Evolutionary conservation across 768 basidiomycete species (phyloP).

Genomic region (Amanita fuliginea): DNA sequence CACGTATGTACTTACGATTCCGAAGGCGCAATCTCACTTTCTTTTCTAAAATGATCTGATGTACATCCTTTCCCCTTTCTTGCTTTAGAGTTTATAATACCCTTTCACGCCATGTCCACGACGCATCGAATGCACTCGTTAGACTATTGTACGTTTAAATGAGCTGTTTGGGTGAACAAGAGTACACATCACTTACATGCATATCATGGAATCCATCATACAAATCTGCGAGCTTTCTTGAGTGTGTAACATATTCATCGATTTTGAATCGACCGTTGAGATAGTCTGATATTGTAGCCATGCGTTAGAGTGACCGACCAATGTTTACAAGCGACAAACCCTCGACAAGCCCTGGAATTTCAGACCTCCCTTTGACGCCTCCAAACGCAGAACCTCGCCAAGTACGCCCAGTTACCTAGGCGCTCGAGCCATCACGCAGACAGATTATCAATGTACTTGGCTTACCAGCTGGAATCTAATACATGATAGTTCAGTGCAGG

Average conservation of each 20-base stretch:
- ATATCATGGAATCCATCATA: slow-evolving; percentile 90
- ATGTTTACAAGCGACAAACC: slow-evolving; percentile 30
- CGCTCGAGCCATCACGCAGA: slow-evolving; percentile 17
- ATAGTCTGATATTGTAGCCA: slow-evolving; percentile 49
- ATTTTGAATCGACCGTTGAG: slow-evolving; percentile 74
- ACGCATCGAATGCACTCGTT: slow-evolving; percentile 94
- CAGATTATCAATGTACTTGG: not conserved
- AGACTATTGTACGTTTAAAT: not conserved
- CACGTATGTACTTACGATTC: not conserved
- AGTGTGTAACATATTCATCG: slow-evolving; percentile 94
- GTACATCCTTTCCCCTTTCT: not conserved
- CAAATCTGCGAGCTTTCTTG: slow-evolving; percentile 60
- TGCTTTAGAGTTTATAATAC: slow-evolving; percentile 1
- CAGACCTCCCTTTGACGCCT: slow-evolving; percentile 95
- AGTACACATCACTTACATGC: slow-evolving; percentile 60
- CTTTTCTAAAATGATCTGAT: not conserved
- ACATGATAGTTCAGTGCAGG: slow-evolving; percentile 3
- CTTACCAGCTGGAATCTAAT: slow-evolving; percentile 44
- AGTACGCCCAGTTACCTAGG: slow-evolving; percentile 75
- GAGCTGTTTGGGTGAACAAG: not conserved
- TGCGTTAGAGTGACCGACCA: not conserved
- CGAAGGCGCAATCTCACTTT: not conserved
- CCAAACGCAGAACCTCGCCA: slow-evolving; percentile 97
- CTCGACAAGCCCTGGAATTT: slow-evolving; percentile 88
- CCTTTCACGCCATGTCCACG: slow-evolving; percentile 66